Evolutionary conservation across 192 early-diverging fungal genomes (phyloP).

Genomic region (Coemansia sp.): DNA sequence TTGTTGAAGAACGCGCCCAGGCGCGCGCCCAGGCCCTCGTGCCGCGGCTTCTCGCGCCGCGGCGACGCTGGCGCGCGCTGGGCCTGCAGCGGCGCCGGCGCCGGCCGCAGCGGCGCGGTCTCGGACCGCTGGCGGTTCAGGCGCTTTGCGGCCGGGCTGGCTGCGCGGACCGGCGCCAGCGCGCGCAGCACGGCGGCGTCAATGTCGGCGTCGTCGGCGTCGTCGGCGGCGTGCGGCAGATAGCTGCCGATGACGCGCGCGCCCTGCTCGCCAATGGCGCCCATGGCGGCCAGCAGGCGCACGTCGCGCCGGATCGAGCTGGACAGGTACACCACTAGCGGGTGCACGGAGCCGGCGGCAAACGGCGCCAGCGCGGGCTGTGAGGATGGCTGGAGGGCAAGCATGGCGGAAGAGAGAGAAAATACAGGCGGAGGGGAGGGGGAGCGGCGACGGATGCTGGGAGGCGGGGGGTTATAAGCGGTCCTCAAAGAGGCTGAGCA

Average conservation of each 20-base stretch:
- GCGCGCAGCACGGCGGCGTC: constrained; percentile 22
- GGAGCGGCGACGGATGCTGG: neutral
- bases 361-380: constrained; percentile 16
- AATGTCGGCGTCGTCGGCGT: constrained; percentile 24
- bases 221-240: constrained; percentile 22
- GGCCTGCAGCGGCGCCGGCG: constrained; percentile 8
- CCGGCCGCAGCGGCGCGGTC: constrained; percentile 39
- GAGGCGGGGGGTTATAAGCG: constrained; percentile 8
- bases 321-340: constrained; percentile 39
- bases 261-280: constrained; percentile 34
- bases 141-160: constrained; percentile 13
- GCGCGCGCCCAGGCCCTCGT: constrained; percentile 42
- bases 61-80: constrained; percentile 24
- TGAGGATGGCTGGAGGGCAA: constrained; percentile 20
- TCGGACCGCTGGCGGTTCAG: constrained; percentile 48
- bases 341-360: constrained; percentile 12
- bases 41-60: constrained; percentile 31
- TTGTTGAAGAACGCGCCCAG: constrained; percentile 49
- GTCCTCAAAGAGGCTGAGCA: constrained; percentile 38
- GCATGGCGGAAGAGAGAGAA: constrained; percentile 13
- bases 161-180: constrained; percentile 6
- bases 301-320: constrained; percentile 50
- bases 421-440: neutral
- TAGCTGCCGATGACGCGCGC: constrained; percentile 40
- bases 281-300: constrained; percentile 45